Base-by-base conservation (phyloP, 225 moss, liverwort and hornwort species). In the Physcomitrellopsis africana region DNA sequence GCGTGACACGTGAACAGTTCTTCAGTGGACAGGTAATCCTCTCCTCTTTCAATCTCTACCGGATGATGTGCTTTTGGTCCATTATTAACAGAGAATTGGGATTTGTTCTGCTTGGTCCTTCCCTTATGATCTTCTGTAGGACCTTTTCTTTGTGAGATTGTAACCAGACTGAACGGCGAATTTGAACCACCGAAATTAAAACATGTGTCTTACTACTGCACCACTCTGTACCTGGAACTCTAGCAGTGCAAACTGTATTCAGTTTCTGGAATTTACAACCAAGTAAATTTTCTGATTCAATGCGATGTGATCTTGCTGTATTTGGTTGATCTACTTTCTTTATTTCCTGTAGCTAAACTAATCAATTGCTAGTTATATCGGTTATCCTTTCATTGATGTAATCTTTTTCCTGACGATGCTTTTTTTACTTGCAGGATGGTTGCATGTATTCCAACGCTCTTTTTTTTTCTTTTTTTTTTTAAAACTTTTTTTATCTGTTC, bases 1-100 rank as follows among this genome's bases (percentile, higher is more conserved):
- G 69, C 82, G 60, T 92, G 75, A 86, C 15, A 18, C 11, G 6
- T 29, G 10, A 61, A 15, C 1, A 49, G 15, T 11, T 17, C 60
- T 71, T 58, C 37, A 43, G 16, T 51, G 37, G n/a, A 78, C 55
- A 74, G 67, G 67, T 84, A 68, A 24, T 23, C 55, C 7, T 56
- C 55, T 15, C n/a, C 53, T 56, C 55, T 18, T 20, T 22, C 9
- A 9, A 56, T 56, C 49, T 49, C 16, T n/a, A 15, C 17, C 3
- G 5, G 18, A 56, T n/a, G 55, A 8, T n/a, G 3, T n/a, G 55
- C 55, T 16, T n/a, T 9, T 56, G 14, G 16, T 56, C 32, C 32
- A 37, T 37, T 4, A 37, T 37, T 5, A 37, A 4, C 7, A 37
- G 16, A 9, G 19, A 2, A 18, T 8, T 56, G 7, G 55, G 55